Base-by-base conservation (phyloP, 2,329 filamentous ascomycete genomes). In the Fusarium aywerte region DNA sequence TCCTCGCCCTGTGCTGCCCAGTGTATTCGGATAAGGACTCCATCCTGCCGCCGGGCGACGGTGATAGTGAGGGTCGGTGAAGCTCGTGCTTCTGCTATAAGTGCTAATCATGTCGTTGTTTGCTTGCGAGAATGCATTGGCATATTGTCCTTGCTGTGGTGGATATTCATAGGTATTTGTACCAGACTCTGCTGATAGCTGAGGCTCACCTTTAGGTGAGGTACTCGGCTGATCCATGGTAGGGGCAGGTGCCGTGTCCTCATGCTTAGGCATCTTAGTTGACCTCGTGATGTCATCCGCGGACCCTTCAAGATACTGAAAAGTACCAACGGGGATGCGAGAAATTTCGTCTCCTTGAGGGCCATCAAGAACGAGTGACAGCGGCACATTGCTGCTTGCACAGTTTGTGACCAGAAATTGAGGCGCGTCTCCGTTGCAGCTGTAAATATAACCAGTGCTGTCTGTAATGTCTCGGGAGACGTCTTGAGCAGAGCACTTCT, bases 381-480 rank as follows among this genome's bases (percentile, higher is more conserved):
- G 74, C 35, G 85, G 84, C 78, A 88, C 85, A 77, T 76, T 85
- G 76, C 79, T 79, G 48, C 76, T 79, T 40, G 77, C 74, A 69
- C 81, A 84, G 74, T 81, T 79, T 73, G 85, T 87, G 78, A 82
- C 80, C 73, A 83, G 69, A 38, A 82, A 78, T 66, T 83, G 84
- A 44, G 94, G 94, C 31, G 90, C 91, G 57, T 92, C 89, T 38
- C 89, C 87, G 43, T 86, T 87, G 70, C 97, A 83, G 29, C 86
- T 85, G 78, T 96, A 97, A 65, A 89, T 85, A 76, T 87, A 92
- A 20, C 87, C 85, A 68, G 85, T 80, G 53, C 76, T 79, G 63
- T 89, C 86, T 79, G 82, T 87, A 69, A 79, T 83, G 75, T 81
- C 80, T 75, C 90, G 89, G 43, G 87, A 84, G 23, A 93, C 83